These are phyloP conservation scores for Backusella morwellensis DNA, from an alignment of 192 early-diverging fungal species.

Conservation along the genomic window DNA sequence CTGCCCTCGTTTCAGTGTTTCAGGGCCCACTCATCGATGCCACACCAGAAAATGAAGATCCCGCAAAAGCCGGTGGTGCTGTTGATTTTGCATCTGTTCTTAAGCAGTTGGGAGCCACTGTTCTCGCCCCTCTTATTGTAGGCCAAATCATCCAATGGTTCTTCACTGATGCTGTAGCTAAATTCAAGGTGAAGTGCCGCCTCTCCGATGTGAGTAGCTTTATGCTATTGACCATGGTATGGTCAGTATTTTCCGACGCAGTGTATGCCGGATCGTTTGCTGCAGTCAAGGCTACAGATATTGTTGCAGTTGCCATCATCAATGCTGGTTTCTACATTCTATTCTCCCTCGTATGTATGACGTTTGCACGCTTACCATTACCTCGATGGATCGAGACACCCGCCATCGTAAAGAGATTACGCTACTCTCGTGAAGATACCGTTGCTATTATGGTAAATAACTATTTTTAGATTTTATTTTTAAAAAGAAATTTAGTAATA, in stretches of 20 bases:
- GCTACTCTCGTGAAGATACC: conserved; percentile 50
- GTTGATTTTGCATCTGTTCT: conserved; percentile 54
- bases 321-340: conserved; percentile 49
- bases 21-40: conserved; percentile 34
- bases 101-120: conserved; percentile 55
- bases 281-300: conserved; percentile 43
- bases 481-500: not conserved
- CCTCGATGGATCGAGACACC: conserved; percentile 18
- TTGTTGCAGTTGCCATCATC: conserved; percentile 53
- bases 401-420: conserved; percentile 20
- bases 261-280: conserved; percentile 54
- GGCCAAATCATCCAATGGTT: conserved; percentile 57
- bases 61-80: conserved; percentile 18
- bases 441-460: conserved; percentile 54
- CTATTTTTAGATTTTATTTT: conserved; percentile 6
- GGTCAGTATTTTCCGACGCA: conserved; percentile 74
- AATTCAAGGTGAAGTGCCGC: conserved; percentile 46
- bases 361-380: conserved; percentile 42
- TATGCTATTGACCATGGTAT: conserved; percentile 63
- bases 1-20: conserved; percentile 49
- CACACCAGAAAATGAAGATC: conserved; percentile 14
- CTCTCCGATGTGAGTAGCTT: conserved; percentile 55
- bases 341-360: conserved; percentile 50
- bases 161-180: conserved; percentile 44
- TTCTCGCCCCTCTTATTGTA: conserved; percentile 59